Conservation (phyloP, 1,284 basidiomycete species). For the Abortiporus biennis region DNA sequence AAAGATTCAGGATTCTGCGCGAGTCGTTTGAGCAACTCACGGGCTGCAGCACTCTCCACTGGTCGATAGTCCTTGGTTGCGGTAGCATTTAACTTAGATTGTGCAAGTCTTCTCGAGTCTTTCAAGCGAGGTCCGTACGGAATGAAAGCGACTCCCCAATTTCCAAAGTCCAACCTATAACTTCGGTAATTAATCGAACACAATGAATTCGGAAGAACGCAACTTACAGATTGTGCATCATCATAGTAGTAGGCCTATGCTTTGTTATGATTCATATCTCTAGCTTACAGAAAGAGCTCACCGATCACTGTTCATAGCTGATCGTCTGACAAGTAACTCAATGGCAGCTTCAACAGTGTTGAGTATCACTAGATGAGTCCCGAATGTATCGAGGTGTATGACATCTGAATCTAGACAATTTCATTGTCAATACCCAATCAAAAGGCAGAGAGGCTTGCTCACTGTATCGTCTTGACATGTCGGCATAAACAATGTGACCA, state of each 20-base stretch:
- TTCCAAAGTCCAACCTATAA: too few relatives aligned
- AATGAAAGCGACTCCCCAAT: conserved; percentile 28
- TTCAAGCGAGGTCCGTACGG: conserved; percentile 36
- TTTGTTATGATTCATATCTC: too few relatives aligned
- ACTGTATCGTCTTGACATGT: conserved; percentile 11
- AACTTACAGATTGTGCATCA: too few relatives aligned
- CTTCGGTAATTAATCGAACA: too few relatives aligned
- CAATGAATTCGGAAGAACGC: too few relatives aligned
- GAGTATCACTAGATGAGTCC: conserved; percentile 30
- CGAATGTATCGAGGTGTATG: conserved; percentile 15
- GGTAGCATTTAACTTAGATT: conserved; percentile 17
- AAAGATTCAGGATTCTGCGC: conserved; percentile 17
- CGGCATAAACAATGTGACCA: conserved; percentile 8
- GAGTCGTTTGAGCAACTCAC: conserved; percentile 28
- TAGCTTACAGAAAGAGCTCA: too few relatives aligned
- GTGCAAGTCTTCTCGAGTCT: conserved; percentile 28
- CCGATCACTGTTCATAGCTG: conserved; percentile 21
- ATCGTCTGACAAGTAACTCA: conserved; percentile 36
- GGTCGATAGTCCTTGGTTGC: conserved; percentile 14
- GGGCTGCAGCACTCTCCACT: conserved; percentile 18
- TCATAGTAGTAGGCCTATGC: too few relatives aligned
- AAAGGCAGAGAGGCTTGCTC: too few relatives aligned
- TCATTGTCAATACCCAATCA: too few relatives aligned
- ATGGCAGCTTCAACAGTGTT: conserved; percentile 29
- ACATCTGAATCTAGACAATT: conserved; percentile 22